Evolutionary conservation across 164 flowering plant species (phyloP), one percentile per base, ranked within the genome.

Genomic region (Vitis riparia): DNA sequence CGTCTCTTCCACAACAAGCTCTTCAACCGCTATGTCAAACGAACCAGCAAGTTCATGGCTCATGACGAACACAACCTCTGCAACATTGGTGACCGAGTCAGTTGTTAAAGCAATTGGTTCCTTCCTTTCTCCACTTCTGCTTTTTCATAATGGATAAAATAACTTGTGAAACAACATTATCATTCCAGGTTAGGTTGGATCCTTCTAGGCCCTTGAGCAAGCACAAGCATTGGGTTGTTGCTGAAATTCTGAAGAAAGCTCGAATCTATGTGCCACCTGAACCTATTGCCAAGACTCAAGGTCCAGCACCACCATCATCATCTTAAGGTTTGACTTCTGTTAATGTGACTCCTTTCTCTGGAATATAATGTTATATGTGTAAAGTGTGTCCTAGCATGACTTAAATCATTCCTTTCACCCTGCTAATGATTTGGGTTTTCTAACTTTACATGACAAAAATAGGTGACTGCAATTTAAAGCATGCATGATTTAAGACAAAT

Each of bases 11-110:
- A 88, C 74, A 82, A 93, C 85, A 88, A 88, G 78, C 59, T 91
- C 64, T 93, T 82, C 82, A 91, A 91, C 60, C 90, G 99, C 12
- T 93, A 93, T 61, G 82, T 90, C 72, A 93, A 90, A 72, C 88
- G 97, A 44, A 95, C 97, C 77, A 89, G 91, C 83, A 93, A 90
- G 66, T 93, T 95, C 86, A 93, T 91, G 98, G 99, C 98, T n/a
- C 98, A 91, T 37, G 97, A 95, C 66, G 94, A 93, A 79, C 66
- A 72, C 30, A 69, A 89, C 37, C 75, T 70, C 9, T 95, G 98
- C 86, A 91, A 91, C 83, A 89, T 93, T 56, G 97, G 98, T 9
- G 99, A 93, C 59, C 80, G 94, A 29, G 97, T 93, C 57, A 30
- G 68, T 55, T 1, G 61, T 27, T 12, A 32, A 32, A 32, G 37